These are phyloP conservation scores for Hymenoscyphus scutula DNA, from an alignment of 2,329 filamentous ascomycete species.

Conservation along the genomic window DNA sequence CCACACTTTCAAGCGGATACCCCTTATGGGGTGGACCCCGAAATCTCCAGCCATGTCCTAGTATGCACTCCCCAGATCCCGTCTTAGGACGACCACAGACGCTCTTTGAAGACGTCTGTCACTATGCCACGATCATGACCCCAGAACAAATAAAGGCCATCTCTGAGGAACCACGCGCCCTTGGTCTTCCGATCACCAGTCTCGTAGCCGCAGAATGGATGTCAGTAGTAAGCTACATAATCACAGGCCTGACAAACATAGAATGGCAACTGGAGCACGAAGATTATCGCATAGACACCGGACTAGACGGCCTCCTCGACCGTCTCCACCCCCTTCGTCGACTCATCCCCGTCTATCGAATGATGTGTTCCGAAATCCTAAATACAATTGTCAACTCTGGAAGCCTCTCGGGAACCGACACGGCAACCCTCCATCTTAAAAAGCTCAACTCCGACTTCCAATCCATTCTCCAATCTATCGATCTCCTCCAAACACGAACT, in stretches of 20 bases:
- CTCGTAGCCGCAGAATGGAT: conserved; percentile 13
- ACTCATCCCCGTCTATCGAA: conserved; percentile 12
- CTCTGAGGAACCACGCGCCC: not conserved
- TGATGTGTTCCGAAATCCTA: conserved; percentile 8
- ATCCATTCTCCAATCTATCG: conserved; percentile 9
- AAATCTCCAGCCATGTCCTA: conserved; percentile 9
- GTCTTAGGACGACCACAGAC: not conserved
- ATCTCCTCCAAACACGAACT: conserved; percentile 12
- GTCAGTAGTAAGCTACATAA: conserved; percentile 13
- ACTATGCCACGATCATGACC: conserved; percentile 7
- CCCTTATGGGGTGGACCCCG: conserved; percentile 13
- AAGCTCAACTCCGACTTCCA: conserved; percentile 12
- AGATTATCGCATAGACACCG: conserved; percentile 3
- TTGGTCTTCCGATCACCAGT: conserved; percentile 5
- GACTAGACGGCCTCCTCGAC: conserved; percentile 1
- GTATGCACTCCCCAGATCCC: conserved; percentile 1
- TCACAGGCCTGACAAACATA: conserved; percentile 12
- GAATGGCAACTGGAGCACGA: conserved; percentile 12
- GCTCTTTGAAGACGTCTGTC: conserved; percentile 12
- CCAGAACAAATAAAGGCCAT: conserved; percentile 2
- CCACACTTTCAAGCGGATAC: conserved; percentile 8
- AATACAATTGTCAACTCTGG: conserved; percentile 7
- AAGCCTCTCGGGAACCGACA: not conserved
- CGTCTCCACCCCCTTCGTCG: conserved; percentile 13
- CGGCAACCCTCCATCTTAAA: not conserved